A percentile compares a stretch with the other conserved stretches of the same genome.
phyloP scores from a whole-genome alignment of 2,329 filamentous ascomycete species.

The Septoria linicola region DNA sequence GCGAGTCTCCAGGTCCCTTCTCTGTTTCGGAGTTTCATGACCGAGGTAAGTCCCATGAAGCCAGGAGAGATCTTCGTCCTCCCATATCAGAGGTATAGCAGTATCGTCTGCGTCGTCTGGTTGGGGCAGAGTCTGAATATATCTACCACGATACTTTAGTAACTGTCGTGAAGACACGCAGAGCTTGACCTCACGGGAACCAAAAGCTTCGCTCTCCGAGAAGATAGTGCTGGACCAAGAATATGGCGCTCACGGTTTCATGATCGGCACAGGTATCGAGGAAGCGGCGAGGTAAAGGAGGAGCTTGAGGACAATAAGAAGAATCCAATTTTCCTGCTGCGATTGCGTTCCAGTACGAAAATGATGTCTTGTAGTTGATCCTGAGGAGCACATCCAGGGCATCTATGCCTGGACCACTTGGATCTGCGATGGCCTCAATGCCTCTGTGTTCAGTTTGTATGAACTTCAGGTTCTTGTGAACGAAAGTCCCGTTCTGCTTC shows the following conservation, averaged over 20 bases:
- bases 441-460: not conserved
- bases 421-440: constrained; percentile 1
- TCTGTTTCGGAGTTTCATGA: constrained; percentile 1
- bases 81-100: constrained; percentile 7
- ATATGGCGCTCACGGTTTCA: constrained; percentile 6
- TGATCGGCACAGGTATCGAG: constrained; percentile 3
- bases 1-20: constrained; percentile 2
- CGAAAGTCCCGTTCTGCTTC: not conserved
- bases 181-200: not conserved
- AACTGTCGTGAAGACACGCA: not conserved
- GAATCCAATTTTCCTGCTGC: constrained; percentile 4
- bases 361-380: not conserved
- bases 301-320: not conserved
- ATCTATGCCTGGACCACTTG: constrained; percentile 7
- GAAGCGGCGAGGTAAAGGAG: not conserved
- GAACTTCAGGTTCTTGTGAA: constrained; percentile 3
- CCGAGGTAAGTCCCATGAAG: constrained; percentile 7
- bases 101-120: not conserved
- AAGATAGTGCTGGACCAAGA: constrained; percentile 10
- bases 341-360: constrained; percentile 13
- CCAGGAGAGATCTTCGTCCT: constrained; percentile 3
- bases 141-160: too few species aligned
- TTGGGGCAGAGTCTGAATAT: constrained; percentile 4
- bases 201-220: constrained; percentile 7
- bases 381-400: constrained; percentile 27